These are phyloP conservation scores for Cytospora chrysosperma DNA, from an alignment of 2,329 filamentous ascomycete species.

Conservation along the genomic window DNA sequence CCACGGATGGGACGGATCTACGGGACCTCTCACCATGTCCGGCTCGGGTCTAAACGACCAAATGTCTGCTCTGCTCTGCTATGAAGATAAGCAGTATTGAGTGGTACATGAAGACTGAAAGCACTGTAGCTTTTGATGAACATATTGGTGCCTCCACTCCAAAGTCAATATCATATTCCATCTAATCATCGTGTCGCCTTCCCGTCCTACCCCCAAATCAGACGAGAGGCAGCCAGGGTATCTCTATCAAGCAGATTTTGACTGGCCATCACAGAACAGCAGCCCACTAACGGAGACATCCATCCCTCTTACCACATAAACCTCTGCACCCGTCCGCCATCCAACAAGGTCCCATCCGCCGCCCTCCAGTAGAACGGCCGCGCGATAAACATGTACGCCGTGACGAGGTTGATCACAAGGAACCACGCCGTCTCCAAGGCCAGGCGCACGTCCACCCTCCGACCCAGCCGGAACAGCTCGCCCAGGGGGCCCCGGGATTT, in stretches of 20 bases:
- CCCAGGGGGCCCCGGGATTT: constrained; percentile 4
- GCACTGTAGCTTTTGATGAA: constrained; percentile 2
- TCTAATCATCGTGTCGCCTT: neutral
- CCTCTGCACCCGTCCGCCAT: constrained; percentile 62
- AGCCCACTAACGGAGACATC: neutral
- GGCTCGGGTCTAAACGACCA: neutral
- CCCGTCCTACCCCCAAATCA: too few species aligned
- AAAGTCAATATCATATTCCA: neutral
- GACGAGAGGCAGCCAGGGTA: neutral
- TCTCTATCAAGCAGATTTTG: neutral
- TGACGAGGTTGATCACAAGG: constrained; percentile 60
- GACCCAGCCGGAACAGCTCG: constrained; percentile 20
- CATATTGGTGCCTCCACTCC: neutral
- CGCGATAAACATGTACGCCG: constrained; percentile 70
- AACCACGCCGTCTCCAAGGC: constrained; percentile 68
- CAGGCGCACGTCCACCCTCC: constrained; percentile 47
- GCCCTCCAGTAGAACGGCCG: constrained; percentile 66
- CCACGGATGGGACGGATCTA: constrained; percentile 6
- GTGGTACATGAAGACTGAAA: constrained; percentile 3
- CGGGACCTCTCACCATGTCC: neutral
- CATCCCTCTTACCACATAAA: constrained; percentile 71
- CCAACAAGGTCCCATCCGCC: constrained; percentile 50
- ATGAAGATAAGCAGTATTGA: neutral
- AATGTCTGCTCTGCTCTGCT: constrained; percentile 1
- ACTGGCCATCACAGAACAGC: too few species aligned